Evolutionary conservation across 257 asterid species (phyloP), one percentile per base, ranked within the genome.

Genomic region (Solanum pinnatisectum): DNA sequence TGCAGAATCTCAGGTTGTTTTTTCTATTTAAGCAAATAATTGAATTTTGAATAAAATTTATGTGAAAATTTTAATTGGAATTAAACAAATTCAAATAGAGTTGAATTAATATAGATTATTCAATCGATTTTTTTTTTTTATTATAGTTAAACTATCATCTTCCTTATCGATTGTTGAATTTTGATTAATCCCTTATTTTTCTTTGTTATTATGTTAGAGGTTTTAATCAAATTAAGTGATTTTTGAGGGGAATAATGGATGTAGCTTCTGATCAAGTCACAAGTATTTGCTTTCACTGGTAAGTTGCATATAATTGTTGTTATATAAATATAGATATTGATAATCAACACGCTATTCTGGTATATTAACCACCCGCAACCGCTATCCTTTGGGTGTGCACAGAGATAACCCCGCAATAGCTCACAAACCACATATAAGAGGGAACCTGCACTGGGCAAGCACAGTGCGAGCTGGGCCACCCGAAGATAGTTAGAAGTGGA

Each of bases 251-350:
- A 89, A 7, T 76, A 39, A 95, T 95, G 98, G 96, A 92, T 86
- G 94, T 89, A 90, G 90, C 91, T 93, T 92, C 93, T 89, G 97
- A 95, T 93, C 96, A 88, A 72, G 87, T 83, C 87, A 93, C 96
- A 86, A 91, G 91, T 90, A 90, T 94, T 90, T 96, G 99, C 96
- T 70, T 42, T 84, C 97, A 96, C 95, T 96, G 98, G 99, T 93
- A 63, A 49, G 32, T 36, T 40, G 44, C 27, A 59, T 20, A 59
- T 20, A 20, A 59, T 59, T 20, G 25, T 59, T 59, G 67, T 59
- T 56, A 52, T 15, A 40, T 40, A 40, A 40, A 40, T 40, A 40
- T 40, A 40, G 44, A 9, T 40, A 40, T 40, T 40, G 44, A 10
- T 40, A 40, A 40, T 40, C 44, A 40, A 40, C 44, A 40, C 44